A percentile compares a stretch with the other conserved stretches of the same genome.
These are phyloP conservation scores for Ormosia emarginata DNA, from an alignment of 306 rosid genomes.

Conservation along the genomic window DNA sequence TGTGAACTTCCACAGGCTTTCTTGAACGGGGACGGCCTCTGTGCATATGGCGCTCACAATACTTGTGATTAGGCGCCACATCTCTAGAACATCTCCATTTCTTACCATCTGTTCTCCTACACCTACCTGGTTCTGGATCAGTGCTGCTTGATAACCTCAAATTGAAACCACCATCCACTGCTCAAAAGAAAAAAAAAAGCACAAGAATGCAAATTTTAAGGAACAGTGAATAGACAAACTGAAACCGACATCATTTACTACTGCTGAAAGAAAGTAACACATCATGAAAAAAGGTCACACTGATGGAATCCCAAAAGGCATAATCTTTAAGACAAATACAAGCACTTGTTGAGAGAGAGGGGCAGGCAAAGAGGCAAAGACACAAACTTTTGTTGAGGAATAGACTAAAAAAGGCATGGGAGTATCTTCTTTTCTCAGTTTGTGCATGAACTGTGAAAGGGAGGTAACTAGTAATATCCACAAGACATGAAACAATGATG, in stretches of 20 bases:
- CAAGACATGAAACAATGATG: background rate
- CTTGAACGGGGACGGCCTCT: constrained; percentile 99
- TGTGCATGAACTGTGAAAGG: background rate
- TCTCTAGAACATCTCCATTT: constrained; percentile 90
- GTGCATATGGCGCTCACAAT: constrained; percentile 85
- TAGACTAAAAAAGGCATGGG: background rate
- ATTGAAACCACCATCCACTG: constrained; percentile 52
- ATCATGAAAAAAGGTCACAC: constrained; percentile 19
- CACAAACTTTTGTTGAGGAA: constrained; percentile 11
- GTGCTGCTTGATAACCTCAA: constrained; percentile 42
- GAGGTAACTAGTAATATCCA: background rate
- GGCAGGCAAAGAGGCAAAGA: background rate
- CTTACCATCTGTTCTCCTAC: constrained; percentile 81
- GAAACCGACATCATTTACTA: constrained; percentile 2
- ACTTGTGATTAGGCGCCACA: constrained; percentile 71
- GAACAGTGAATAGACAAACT: background rate
- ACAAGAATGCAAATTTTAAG: constrained; percentile 16
- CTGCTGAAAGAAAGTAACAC: background rate
- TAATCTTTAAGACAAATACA: background rate
- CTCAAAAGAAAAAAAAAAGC: background rate
- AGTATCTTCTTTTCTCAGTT: background rate
- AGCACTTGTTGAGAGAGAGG: background rate
- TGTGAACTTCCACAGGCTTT: constrained; percentile 89
- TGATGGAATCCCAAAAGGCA: constrained; percentile 18
- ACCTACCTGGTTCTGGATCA: constrained; percentile 76